Conservation (phyloP, 1,284 basidiomycete genomes). For the Flammula alnicola region DNA sequence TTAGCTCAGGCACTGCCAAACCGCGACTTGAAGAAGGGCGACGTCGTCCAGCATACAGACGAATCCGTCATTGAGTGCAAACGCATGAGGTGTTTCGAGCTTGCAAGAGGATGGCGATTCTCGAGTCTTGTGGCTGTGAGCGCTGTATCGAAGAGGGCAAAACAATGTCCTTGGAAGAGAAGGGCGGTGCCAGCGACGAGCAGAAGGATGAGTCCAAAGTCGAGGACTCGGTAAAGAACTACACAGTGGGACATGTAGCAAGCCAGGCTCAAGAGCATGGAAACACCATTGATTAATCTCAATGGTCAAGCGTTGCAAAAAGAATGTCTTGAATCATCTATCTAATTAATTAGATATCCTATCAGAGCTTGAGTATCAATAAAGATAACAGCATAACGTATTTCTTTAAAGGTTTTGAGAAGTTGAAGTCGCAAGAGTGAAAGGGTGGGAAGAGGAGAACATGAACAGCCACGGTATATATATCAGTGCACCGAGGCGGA, state of each 20-base stretch:
- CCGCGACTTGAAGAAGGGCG: constrained; percentile 68
- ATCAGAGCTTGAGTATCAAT: too few species aligned
- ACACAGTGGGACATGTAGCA: constrained; percentile 38
- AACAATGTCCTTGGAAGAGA: constrained; percentile 38
- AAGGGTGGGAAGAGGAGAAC: too few species aligned
- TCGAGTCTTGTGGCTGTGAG: constrained; percentile 70
- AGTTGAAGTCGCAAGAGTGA: too few species aligned
- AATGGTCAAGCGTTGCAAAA: too few species aligned
- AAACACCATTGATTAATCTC: constrained; percentile 8
- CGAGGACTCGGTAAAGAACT: constrained; percentile 47
- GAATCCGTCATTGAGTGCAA: constrained; percentile 61
- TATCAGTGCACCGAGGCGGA: too few species aligned
- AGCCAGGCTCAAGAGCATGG: constrained; percentile 15
- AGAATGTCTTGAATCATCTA: too few species aligned
- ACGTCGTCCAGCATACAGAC: constrained; percentile 55
- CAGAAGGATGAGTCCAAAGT: constrained; percentile 60
- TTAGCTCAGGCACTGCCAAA: constrained; percentile 60
- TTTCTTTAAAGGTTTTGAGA: too few species aligned
- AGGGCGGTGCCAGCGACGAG: constrained; percentile 41
- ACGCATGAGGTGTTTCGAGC: constrained; percentile 66
- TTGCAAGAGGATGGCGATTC: constrained; percentile 82
- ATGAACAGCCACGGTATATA: too few species aligned
- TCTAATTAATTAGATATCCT: too few species aligned
- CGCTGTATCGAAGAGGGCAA: constrained; percentile 62
- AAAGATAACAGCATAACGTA: too few species aligned